Base-by-base conservation (phyloP, 2,329 filamentous ascomycete species). In the Ceratocystis colombiana region DNA sequence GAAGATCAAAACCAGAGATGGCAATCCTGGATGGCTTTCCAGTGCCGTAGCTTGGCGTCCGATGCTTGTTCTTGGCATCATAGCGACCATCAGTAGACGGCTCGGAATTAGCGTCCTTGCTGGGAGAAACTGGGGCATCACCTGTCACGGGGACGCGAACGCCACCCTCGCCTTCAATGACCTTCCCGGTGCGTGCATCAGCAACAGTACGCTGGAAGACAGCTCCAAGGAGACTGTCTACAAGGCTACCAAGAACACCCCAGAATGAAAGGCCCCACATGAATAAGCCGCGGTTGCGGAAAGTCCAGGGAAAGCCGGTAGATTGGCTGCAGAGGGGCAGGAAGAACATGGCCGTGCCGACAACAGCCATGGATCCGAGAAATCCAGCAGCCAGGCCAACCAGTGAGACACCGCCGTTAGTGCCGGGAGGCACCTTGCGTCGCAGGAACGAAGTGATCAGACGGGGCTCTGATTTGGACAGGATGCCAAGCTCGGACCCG, bases 401-500 rank as follows among this genome's bases (percentile, higher is more conserved):
- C 0, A 85, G 71, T 0, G 90, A 95, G 7, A 99, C 89, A 17
- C 93, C 94, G 41, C 94, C 94, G 73, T 99, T 99, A 53, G 94
- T 97, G 62, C 94, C 94, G 1, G 84, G 87, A 0, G 94, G 92
- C 0, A 97, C 94, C 69, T 84, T 82, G 68, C 88, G 86, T 72
- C 94, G 81, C 3, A 77, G 85, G 17, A 82, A 84, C 15, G 89
- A 92, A 3, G 90, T 96, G 73, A 99, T 93, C 46, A 99, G 83
- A 45, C 92, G 85, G 7, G 94, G 94, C 57, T 84, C 78, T 28
- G 82, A 82, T 68, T 81, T 84, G 5, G 92, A 88, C 12, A 99
- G 80, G 66, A 99, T 99, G 15, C 94, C 94, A 22, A 99, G 85
- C 77, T 99, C 94, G 10, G 91, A 96, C 67, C 89, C 92, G 74